These are phyloP conservation scores for Fusarium sp. DNA, from an alignment of 2,329 filamentous ascomycete genomes.

Conservation along the genomic window DNA sequence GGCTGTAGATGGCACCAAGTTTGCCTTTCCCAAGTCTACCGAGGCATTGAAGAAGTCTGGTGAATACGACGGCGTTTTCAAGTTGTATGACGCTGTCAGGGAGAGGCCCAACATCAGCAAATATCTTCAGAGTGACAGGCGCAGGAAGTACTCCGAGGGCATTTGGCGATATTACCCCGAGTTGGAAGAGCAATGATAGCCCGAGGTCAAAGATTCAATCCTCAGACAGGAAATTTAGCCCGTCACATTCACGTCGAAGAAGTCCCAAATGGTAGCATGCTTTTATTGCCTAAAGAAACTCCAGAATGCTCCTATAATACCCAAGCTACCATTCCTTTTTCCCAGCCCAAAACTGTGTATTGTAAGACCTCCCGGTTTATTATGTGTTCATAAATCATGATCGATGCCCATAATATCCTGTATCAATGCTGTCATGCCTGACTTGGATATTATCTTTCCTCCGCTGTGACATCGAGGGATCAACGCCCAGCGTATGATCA, in stretches of 20 bases:
- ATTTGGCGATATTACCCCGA: conserved; percentile 80
- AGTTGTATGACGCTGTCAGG: conserved; percentile 70
- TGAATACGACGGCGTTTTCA: conserved; percentile 70
- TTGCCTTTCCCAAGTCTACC: conserved; percentile 76
- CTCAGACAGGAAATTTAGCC: not conserved
- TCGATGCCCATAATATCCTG: conserved; percentile 31
- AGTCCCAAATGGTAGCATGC: not conserved
- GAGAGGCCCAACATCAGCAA: conserved; percentile 70
- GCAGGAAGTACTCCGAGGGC: conserved; percentile 69
- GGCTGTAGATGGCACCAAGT: conserved; percentile 64
- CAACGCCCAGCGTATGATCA: conserved; percentile 29
- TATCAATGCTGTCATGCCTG: conserved; percentile 32
- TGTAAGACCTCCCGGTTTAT: not conserved
- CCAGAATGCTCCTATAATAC: not conserved
- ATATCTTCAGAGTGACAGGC: conserved; percentile 73
- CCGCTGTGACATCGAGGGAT: not conserved
- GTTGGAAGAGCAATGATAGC: conserved; percentile 62
- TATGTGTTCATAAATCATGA: not conserved
- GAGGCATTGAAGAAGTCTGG: conserved; percentile 61
- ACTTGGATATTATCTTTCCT: conserved; percentile 3
- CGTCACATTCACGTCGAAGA: not conserved
- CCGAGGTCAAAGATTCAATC: not conserved
- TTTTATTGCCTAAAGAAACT: not conserved
- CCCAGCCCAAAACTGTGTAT: not conserved
- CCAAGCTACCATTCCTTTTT: not conserved